Evolutionary conservation across 805 yeast species (phyloP), one percentile per base, ranked within the genome.

Genomic region (Wickerhamiella lipophila): DNA sequence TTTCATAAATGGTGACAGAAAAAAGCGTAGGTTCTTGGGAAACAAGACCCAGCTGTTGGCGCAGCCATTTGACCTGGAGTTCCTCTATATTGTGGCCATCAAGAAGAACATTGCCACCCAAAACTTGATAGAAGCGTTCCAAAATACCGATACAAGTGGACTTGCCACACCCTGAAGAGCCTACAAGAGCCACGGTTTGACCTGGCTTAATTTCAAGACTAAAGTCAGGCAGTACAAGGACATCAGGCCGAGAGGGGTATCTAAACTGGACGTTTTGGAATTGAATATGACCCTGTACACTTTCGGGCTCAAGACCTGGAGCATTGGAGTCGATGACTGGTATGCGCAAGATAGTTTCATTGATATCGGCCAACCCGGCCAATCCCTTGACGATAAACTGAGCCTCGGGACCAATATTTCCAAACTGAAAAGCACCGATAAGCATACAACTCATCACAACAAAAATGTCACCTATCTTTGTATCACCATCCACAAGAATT

Each of bases 21-120:
- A 92, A 89, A 39, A 89, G 68, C 3, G 96, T 95, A 0, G 97
- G 94, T 55, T 89, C 96, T 64, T 89, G 98, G 3, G 96, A 95
- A 2, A 89, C 97, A 26, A 86, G 82, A 44, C 96, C 95, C 49
- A 92, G 75, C 41, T 76, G 72, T 50, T 68, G 74, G 57, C 98
- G 75, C 46, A 89, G 71, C 49, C 89, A 77, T 52, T 79, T 84
- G 30, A 89, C 61, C 50, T 84, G 82, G 40, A 86, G 77, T 46
- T 77, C 75, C 46, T 76, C 66, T 38, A 92, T 77, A 58, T 88
- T 94, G 52, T 78, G 81, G 8, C 95, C 95, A 63, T 92, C 95
- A 41, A 89, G 74, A 18, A 79, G 65, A 49, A 89, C 80, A 38
- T 80, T 65, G 21, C 96, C 96, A 6, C 72, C 66, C 23, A 70